phyloP scores from a whole-genome alignment of 2,329 filamentous ascomycete genomes.

The Aspergillus oerlinghausenensis region DNA sequence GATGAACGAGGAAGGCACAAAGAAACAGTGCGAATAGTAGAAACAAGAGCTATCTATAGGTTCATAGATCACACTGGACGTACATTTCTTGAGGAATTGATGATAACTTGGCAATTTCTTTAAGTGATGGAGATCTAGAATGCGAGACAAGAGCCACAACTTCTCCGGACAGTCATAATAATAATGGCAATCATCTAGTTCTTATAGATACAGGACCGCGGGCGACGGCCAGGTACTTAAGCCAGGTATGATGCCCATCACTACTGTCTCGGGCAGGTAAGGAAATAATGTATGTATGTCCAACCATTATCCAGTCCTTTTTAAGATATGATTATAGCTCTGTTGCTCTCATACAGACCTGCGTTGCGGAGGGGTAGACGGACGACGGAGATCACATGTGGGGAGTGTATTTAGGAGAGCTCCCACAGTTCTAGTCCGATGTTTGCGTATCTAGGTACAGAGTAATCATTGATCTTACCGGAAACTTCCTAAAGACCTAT shows the following conservation, averaged over 20 bases:
- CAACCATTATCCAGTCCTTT: no score
- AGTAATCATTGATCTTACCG: neutral
- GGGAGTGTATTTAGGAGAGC: constrained; percentile 1
- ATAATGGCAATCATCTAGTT: neutral
- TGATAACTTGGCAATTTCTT: neutral
- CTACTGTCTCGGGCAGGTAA: neutral
- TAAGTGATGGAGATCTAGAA: neutral
- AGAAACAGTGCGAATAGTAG: neutral
- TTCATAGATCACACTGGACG: neutral
- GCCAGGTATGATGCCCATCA: neutral
- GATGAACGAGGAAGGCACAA: neutral
- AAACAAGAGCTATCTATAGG: neutral
- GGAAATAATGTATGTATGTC: neutral
- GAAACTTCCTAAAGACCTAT: neutral
- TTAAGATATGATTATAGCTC: neutral
- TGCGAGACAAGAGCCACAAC: no score
- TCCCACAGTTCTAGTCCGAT: neutral
- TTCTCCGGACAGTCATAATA: no score
- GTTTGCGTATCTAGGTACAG: no score
- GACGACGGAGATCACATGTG: constrained; percentile 14
- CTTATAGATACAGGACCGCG: neutral
- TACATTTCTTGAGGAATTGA: neutral
- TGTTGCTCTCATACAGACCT: constrained; percentile 5
- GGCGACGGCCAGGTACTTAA: no score
- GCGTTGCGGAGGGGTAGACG: neutral